Conservation (phyloP, 352 stramenopile genomes). For the Aphanomyces astaci region DNA sequence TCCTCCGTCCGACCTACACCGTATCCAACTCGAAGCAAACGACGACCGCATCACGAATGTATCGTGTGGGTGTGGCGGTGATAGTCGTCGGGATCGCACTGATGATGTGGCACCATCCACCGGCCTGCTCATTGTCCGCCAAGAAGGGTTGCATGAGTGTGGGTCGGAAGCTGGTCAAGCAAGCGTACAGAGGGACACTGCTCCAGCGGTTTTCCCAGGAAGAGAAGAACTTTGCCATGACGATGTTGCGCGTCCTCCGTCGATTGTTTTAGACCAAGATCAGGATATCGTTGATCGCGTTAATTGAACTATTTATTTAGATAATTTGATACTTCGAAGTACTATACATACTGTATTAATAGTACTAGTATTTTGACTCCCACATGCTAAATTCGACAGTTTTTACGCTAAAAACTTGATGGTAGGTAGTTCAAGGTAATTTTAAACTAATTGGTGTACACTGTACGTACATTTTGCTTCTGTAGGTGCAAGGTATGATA, state of each 20-base stretch:
- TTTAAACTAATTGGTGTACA: too few relatives aligned
- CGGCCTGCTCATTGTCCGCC: not conserved
- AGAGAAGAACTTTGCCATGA: conserved; percentile 16
- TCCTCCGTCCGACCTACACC: not conserved
- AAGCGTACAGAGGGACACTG: conserved; percentile 18
- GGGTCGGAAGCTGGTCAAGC: conserved; percentile 4
- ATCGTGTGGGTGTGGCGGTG: not conserved
- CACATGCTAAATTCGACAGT: too few relatives aligned
- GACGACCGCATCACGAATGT: too few relatives aligned
- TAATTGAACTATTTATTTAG: not conserved
- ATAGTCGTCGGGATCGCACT: not conserved
- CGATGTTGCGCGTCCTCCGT: conserved; percentile 14
- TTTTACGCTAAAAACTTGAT: too few relatives aligned
- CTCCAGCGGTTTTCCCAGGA: conserved; percentile 19
- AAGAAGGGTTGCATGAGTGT: conserved; percentile 6
- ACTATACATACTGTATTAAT: too few relatives aligned
- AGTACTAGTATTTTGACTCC: too few relatives aligned
- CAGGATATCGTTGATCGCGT: too few relatives aligned
- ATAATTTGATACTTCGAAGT: too few relatives aligned
- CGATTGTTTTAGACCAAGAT: not conserved
- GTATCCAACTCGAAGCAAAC: not conserved
- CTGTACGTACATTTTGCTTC: too few relatives aligned
- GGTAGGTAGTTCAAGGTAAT: too few relatives aligned
- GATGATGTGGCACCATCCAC: not conserved
- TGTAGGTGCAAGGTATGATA: too few relatives aligned